phyloP scores from a whole-genome alignment of 139 green algal genomes.

The Klebsormidium nitens region DNA sequence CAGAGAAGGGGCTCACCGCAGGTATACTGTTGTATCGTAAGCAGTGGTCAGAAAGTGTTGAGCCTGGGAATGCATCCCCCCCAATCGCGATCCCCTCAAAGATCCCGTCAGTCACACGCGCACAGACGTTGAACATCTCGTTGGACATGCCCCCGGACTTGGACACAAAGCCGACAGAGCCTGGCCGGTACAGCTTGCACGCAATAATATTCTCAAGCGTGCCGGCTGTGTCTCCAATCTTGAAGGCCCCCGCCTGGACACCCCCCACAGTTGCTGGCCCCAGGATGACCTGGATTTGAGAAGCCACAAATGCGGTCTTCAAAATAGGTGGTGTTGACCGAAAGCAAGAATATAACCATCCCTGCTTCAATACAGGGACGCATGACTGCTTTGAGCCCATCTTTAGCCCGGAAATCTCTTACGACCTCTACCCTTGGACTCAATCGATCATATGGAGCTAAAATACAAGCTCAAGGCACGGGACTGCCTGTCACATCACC shows the following conservation, averaged over 20 bases:
- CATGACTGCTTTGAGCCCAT: too few species aligned
- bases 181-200: conserved; percentile 86
- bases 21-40: conserved; percentile 84
- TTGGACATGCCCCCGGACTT: conserved; percentile 93
- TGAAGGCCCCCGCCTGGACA: conserved; percentile 87
- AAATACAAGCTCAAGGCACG: too few species aligned
- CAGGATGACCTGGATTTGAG: conserved; percentile 58
- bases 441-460: too few species aligned
- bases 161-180: conserved; percentile 85
- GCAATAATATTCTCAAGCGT: conserved; percentile 93
- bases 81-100: conserved; percentile 94
- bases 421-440: too few species aligned
- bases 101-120: conserved; percentile 80
- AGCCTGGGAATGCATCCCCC: conserved; percentile 85
- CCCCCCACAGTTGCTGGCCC: conserved; percentile 88
- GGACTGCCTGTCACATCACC: too few species aligned
- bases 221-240: conserved; percentile 90
- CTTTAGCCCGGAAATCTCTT: too few species aligned
- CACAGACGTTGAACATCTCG: conserved; percentile 93
- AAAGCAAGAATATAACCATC: too few species aligned
- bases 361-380: too few species aligned
- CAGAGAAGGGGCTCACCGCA: conserved; percentile 23
- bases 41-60: conserved; percentile 86
- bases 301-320: too few species aligned
- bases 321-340: too few species aligned